Evolutionary conservation across 495 filamentous ascomycete species (phyloP), one percentile per base, ranked within the genome.

Genomic region (Penicillium verhagenii): DNA sequence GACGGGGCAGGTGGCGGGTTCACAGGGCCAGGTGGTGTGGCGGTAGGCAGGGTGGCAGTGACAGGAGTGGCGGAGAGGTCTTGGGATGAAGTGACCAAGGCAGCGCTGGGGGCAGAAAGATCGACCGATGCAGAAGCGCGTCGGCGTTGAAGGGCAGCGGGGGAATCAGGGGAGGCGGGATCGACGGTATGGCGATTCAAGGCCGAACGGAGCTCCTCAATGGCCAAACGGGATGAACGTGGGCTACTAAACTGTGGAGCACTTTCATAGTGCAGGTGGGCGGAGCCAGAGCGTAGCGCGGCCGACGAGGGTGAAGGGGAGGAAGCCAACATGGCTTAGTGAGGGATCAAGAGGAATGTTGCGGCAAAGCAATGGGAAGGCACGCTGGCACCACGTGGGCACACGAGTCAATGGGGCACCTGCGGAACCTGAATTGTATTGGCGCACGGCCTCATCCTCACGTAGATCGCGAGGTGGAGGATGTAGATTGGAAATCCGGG

Each of bases 131-230:
- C 76, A 64, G 72, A 70, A 61, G 71, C 67, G 53, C 66, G 67
- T 55, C 70, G 67, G 56, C 63, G 63, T 47, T 64, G 63, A 54
- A 57, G 63, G 61, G 69, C 71, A 63, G 70, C 69, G 64, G 70
- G 72, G 63, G 70, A 70, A 63, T 65, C 70, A 64, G 68, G 59
- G 39, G 72, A 65, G 43, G 70, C 53, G 8, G 68, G 63, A 62
- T 69, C 71, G 64, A 77, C 73, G 50, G 75, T 68, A 58, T 78
- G 72, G 26, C 67, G 66, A 37, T 70, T 77, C 57, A 78, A 45
- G 52, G 75, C 75, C 44, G 75, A 70, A 18, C 75, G 75, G 29
- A 78, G 68, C 65, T 78, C 75, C 63, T 78, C 73, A 66, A 78
- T 74, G 58, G 72, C 73, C 61, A 75, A 47, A 52, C 72, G 75